Base-by-base conservation (phyloP, 2,329 filamentous ascomycete genomes). In the Berkeleyomyces basicola region DNA sequence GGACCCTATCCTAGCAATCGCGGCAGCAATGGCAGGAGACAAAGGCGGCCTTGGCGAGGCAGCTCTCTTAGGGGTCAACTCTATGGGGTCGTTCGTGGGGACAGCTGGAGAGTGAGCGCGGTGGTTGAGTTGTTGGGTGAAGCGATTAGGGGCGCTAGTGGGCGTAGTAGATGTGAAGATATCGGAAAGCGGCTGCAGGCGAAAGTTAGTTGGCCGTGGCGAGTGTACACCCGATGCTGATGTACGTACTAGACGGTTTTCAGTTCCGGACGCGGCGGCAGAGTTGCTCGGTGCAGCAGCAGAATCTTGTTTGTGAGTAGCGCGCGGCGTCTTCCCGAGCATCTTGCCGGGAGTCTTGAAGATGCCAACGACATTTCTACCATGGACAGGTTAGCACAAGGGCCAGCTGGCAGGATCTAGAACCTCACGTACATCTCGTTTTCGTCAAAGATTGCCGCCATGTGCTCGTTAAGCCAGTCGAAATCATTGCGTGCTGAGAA, bases 381-480 rank as follows among this genome's bases (percentile, higher is more conserved):
- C 6, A 10, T 40, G 6, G 5, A 31, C n/a, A 11, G 11, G 16
- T 57, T 55, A 33, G 14, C 7, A 23, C 31, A 3, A 36, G 23
- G 7, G 23, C 23, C 23, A 23, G 23, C 5, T 37, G 31, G 11
- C 42, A 63, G 37, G 10, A 1, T 36, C 7, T 7, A n/a, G 58
- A 3, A 40, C 4, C 3, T 31, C 7, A 40, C 71, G 70, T 82
- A 96, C 93, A 90, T 82, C 74, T 91, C 84, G 70, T 90, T 87
- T 68, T 86, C 84, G 69, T 85, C 86, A 72, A 97, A 95, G 70
- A 99, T 89, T 66, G 95, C 90, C 59, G 84, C 83, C 92, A 99
- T 96, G 73, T 99, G 93, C 75, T 97, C 93, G 70, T 99, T 97
- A 69, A 99, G 78, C 93, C 93, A 99, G 72, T 97, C 91, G 70